Conservation (phyloP, 331 rosid genomes). For the Rhamnella rubrinervis region DNA sequence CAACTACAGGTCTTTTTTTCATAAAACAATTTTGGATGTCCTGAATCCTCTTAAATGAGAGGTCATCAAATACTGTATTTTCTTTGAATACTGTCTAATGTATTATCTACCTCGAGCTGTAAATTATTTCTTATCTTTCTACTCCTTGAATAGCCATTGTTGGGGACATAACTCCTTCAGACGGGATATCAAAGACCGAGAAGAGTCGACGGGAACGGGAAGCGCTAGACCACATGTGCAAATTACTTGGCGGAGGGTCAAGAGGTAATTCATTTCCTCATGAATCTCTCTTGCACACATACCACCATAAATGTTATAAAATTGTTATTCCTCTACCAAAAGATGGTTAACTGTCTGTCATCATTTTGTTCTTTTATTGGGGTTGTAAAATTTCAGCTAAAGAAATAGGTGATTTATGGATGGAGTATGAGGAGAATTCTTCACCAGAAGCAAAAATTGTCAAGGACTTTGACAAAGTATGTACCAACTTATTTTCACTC, state of each 20-base stretch:
- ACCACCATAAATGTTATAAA: not conserved
- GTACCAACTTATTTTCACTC: conserved; percentile 10
- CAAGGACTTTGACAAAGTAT: conserved; percentile 88
- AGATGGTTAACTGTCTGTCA: conserved; percentile 13
- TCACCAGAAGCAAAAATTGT: conserved; percentile 89
- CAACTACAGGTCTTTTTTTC: no score
- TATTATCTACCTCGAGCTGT: no score
- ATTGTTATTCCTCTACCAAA: not conserved
- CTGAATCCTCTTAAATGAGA: no score
- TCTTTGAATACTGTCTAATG: no score
- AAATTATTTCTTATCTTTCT: not conserved
- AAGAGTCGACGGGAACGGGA: conserved; percentile 67
- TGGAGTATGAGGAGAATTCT: conserved; percentile 75
- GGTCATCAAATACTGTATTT: no score
- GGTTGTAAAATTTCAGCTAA: conserved; percentile 44
- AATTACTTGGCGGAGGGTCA: conserved; percentile 87
- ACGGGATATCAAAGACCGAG: conserved; percentile 76
- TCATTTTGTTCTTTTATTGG: conserved; percentile 19
- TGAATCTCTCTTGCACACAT: not conserved
- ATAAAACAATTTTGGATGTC: no score
- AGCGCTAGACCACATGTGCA: conserved; percentile 87
- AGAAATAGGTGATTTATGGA: conserved; percentile 81
- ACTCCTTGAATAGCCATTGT: conserved; percentile 63
- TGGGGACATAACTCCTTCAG: conserved; percentile 83
- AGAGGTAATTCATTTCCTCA: conserved; percentile 45